A percentile compares a stretch with the other conserved stretches of the same genome.
Evolutionary conservation across 768 basidiomycete genomes (phyloP).

Genomic region (Pleurotus giganteus): DNA sequence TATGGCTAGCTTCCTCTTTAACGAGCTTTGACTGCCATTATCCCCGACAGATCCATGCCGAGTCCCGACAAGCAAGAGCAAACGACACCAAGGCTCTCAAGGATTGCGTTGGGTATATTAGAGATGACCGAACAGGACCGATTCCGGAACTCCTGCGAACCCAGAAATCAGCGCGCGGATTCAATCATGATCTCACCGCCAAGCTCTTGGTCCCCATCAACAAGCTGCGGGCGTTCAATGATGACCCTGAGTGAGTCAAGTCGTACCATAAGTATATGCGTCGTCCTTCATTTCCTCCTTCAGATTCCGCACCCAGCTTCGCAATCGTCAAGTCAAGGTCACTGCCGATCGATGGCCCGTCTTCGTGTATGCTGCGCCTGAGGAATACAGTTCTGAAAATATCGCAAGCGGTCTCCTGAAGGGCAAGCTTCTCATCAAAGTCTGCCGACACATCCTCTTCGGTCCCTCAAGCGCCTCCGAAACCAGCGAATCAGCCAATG

Average conservation of each 20-base stretch:
- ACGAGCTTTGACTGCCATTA: background rate
- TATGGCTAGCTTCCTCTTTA: background rate
- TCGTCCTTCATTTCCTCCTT: too few species aligned
- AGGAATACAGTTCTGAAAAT: conserved; percentile 8
- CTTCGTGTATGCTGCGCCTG: conserved; percentile 19
- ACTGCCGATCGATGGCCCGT: conserved; percentile 10
- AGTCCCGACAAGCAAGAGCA: background rate
- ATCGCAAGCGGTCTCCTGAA: conserved; percentile 20
- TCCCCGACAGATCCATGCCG: background rate
- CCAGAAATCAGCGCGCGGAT: conserved; percentile 7
- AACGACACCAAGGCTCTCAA: background rate
- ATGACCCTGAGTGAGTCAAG: too few species aligned
- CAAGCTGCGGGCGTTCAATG: conserved; percentile 11
- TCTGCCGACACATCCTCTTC: conserved; percentile 7
- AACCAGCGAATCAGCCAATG: background rate
- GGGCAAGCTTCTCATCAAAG: conserved; percentile 20
- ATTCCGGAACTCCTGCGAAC: background rate
- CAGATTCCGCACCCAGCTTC: conserved; percentile 19
- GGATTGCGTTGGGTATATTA: background rate
- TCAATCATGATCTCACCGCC: conserved; percentile 24
- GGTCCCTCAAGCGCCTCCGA: background rate
- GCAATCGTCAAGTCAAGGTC: background rate
- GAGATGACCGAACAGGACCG: background rate
- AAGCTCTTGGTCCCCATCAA: conserved; percentile 20
- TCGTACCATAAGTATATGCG: too few species aligned